A percentile compares a stretch with the other conserved stretches of the same genome.
phyloP scores from a whole-genome alignment of 495 filamentous ascomycete species.

The Achaetomiella virescens region DNA sequence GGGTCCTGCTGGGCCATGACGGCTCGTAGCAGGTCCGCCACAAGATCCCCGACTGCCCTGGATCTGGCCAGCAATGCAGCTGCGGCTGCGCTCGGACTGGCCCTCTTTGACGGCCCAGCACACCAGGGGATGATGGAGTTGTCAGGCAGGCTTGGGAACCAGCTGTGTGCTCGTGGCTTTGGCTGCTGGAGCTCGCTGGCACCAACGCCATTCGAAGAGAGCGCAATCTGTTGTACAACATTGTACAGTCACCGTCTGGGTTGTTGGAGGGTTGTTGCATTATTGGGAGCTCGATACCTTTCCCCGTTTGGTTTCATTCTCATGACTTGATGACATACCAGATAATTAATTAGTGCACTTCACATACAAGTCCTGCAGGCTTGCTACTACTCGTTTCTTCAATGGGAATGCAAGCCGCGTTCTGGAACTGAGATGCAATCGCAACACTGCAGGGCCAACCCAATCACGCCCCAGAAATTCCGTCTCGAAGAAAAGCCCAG shows the following conservation, averaged over 20 bases:
- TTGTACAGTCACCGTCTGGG: neutral
- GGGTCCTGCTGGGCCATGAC: constrained; percentile 38
- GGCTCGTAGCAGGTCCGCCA: constrained; percentile 46
- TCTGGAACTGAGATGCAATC: neutral
- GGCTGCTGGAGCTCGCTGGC: constrained; percentile 19
- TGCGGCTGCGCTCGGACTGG: constrained; percentile 32
- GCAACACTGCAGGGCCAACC: too few species aligned
- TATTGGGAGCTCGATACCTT: neutral
- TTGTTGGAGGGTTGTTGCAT: constrained; percentile 7
- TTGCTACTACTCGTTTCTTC: neutral
- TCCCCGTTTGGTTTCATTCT: neutral
- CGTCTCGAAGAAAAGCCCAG: neutral
- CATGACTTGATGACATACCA: neutral
- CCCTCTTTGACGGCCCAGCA: constrained; percentile 24
- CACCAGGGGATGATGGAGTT: neutral
- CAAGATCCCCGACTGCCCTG: constrained; percentile 31
- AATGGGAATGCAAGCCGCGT: neutral
- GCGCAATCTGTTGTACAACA: constrained; percentile 2
- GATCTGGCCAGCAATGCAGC: constrained; percentile 23
- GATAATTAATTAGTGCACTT: neutral
- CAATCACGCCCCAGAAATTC: neutral
- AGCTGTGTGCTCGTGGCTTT: constrained; percentile 21
- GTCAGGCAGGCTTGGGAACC: neutral
- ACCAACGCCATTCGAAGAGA: too few species aligned
- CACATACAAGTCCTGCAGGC: too few species aligned